These are phyloP conservation scores for Oryza nivara DNA, from an alignment of 176 grass and related monocot species.

Conservation along the genomic window DNA sequence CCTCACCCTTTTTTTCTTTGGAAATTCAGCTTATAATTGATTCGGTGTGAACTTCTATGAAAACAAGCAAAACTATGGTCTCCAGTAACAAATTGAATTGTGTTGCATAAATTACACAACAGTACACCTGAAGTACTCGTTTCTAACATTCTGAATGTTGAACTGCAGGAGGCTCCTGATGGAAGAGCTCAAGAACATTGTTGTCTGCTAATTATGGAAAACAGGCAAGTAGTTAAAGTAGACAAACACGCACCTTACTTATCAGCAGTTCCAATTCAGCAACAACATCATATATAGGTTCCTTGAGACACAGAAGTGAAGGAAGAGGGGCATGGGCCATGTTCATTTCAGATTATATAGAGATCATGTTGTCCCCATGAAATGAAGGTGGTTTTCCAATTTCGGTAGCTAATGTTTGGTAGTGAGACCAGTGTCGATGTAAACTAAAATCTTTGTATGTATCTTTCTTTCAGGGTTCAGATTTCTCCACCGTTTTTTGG, in stretches of 20 bases:
- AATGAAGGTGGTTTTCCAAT: background rate
- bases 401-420: background rate
- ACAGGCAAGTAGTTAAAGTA: background rate
- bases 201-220: background rate
- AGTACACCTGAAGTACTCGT: background rate
- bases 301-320: background rate
- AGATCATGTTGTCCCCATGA: too few relatives aligned
- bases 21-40: background rate
- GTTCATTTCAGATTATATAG: slow-evolving; percentile 8
- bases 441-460: background rate
- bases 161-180: slow-evolving; percentile 5
- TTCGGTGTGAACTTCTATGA: background rate
- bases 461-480: background rate
- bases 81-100: background rate
- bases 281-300: background rate
- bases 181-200: background rate
- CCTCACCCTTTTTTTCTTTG: background rate
- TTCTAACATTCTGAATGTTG: background rate
- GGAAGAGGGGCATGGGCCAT: slow-evolving; percentile 10
- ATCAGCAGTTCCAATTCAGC: slow-evolving; percentile 11
- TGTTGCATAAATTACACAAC: background rate
- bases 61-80: background rate
- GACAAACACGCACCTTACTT: slow-evolving; percentile 17
- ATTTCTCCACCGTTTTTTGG: background rate
- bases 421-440: slow-evolving; percentile 14